These are phyloP conservation scores for Angomonas ambiguus DNA, from an alignment of 208 protist genomes.

Conservation along the genomic window DNA sequence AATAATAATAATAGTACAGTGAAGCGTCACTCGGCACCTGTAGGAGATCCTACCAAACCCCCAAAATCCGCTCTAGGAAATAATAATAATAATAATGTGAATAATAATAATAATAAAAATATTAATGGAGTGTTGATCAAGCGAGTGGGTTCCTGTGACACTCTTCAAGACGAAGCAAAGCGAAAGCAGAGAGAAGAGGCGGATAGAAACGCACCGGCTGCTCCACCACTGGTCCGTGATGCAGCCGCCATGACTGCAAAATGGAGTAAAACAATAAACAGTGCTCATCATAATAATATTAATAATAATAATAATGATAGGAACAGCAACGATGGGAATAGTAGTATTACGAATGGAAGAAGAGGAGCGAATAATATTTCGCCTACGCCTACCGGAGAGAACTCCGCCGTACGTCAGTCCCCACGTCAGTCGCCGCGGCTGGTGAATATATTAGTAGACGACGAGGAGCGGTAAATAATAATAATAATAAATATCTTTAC, in stretches of 20 bases:
- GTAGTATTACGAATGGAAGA: background rate
- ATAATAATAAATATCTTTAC: no score
- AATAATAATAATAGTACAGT: background rate
- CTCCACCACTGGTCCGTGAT: background rate
- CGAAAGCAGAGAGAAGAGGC: background rate
- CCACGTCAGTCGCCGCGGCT: no score
- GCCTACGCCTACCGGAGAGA: background rate
- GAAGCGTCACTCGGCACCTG: background rate
- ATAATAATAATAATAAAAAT: no score
- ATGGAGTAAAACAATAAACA: background rate
- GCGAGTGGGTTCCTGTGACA: background rate
- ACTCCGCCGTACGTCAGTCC: no score
- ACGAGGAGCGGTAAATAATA: no score
- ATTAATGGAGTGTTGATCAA: background rate
- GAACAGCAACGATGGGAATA: background rate
- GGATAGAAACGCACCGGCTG: background rate
- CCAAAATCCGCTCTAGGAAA: background rate
- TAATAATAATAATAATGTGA: no score
- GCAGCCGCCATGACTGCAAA: background rate
- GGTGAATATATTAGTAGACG: no score
- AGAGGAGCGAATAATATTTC: background rate
- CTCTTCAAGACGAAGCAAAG: background rate
- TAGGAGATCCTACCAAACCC: background rate
- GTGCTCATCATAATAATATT: background rate
- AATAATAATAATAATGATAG: background rate